phyloP scores from a whole-genome alignment of 2,329 filamentous ascomycete genomes.

The Colletotrichum spaethianum region DNA sequence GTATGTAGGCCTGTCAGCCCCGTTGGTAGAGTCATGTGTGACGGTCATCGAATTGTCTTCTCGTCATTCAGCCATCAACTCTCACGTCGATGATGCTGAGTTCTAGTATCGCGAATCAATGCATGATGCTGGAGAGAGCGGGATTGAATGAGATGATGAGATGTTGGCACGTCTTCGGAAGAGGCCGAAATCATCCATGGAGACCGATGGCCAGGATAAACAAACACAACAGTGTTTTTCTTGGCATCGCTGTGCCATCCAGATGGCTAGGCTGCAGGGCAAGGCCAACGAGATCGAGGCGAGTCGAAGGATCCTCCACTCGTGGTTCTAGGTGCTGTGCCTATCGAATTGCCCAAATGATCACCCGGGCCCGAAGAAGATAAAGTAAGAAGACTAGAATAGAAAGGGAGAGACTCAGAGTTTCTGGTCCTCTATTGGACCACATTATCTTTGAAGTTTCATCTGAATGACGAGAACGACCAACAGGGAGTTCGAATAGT shows the following conservation, averaged over 20 bases:
- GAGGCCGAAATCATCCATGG: background rate
- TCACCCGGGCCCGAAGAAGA: background rate
- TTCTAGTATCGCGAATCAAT: background rate
- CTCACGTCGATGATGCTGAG: background rate
- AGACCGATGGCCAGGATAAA: background rate
- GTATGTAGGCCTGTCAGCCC: slow-evolving; percentile 1
- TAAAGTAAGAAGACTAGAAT: too few species aligned
- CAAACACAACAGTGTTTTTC: background rate
- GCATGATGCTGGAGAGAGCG: background rate
- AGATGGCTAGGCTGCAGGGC: slow-evolving; percentile 1
- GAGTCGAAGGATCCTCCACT: slow-evolving; percentile 7
- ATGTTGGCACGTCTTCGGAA: background rate
- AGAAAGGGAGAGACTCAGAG: too few species aligned
- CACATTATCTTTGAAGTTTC: background rate
- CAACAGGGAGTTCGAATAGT: slow-evolving; percentile 1
- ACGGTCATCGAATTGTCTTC: background rate
- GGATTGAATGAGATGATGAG: background rate
- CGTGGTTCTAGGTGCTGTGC: background rate
- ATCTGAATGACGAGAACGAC: background rate
- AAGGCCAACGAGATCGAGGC: slow-evolving; percentile 1
- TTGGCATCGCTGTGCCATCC: slow-evolving; percentile 9
- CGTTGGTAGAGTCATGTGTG: slow-evolving; percentile 28
- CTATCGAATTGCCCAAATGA: background rate
- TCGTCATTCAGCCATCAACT: background rate
- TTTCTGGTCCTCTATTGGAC: background rate